phyloP scores from a whole-genome alignment of 2,329 filamentous ascomycete genomes.

The Pestalotiopsis sp. region DNA sequence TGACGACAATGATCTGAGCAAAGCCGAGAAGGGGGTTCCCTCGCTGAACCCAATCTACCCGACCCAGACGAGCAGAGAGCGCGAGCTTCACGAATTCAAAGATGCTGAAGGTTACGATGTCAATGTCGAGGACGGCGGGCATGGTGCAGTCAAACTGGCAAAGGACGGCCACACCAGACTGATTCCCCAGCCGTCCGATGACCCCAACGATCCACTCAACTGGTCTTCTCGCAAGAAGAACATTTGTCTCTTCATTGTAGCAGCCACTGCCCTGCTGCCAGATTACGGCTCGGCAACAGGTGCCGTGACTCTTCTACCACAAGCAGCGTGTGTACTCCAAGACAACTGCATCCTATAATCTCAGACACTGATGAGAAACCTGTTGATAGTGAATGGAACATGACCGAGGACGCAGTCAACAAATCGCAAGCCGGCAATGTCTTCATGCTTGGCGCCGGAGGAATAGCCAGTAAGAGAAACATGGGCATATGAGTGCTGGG shows the following conservation, averaged over 20 bases:
- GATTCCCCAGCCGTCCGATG: constrained; percentile 55
- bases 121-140: constrained; percentile 32
- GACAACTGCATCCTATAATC: not conserved
- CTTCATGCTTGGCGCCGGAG: constrained; percentile 50
- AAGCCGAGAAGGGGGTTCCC: not conserved
- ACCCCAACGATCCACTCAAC: constrained; percentile 56
- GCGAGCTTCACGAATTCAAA: constrained; percentile 35
- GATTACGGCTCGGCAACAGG: constrained; percentile 51
- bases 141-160: constrained; percentile 36
- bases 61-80: not conserved
- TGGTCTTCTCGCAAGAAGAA: constrained; percentile 54
- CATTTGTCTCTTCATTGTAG: constrained; percentile 49
- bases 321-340: constrained; percentile 37
- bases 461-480: constrained; percentile 36
- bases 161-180: constrained; percentile 47
- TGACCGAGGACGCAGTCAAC: constrained; percentile 51
- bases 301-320: constrained; percentile 44
- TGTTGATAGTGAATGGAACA: constrained; percentile 42
- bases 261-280: constrained; percentile 47
- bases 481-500: not conserved
- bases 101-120: constrained; percentile 41
- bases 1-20: not conserved
- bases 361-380: not conserved
- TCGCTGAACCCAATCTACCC: not conserved
- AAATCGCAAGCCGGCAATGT: constrained; percentile 55